Evolutionary conservation across 192 early-diverging fungal genomes (phyloP), one percentile per base, ranked within the genome.

Genomic region (Gamsiella multidivaricata): DNA sequence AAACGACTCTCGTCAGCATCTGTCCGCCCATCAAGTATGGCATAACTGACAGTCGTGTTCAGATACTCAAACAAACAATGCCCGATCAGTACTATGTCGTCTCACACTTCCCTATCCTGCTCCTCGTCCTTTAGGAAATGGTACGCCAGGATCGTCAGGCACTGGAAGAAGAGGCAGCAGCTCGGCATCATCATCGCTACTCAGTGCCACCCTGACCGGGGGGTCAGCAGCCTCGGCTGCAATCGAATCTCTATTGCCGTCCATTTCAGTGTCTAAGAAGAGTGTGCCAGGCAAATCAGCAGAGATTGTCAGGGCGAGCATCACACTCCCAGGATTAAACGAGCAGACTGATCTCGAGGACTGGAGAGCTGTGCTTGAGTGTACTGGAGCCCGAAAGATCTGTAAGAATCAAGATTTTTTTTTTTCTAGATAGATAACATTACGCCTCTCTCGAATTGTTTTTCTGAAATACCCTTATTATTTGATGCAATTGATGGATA

Each of bases 261-360:
- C 74, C 8, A 69, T 78, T 20, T 45, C 66, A 18, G 74, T 71
- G 20, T 55, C 79, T 14, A 80, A 73, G 52, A 71, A 69, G 39
- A 80, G 70, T 26, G 69, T 73, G 8, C 79, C 79, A 3, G 79
- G 79, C 26, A 80, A 80, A 52, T 80, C 79, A 1, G 79, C 79
- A 10, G 79, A 80, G 45, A 71, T 80, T 54, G 79, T 80, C 23
- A 41, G 79, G 37, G 69, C 79, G 17, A 80, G 64, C 46, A 72
- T 73, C 17, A 42, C 60, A 14, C 26, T 80, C 17, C 79, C 79
- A 4, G 79, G 79, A 58, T 23, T 73, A 42, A 72, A 80, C 45
- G 79, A 80, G 34, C 79, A 73, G 37, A 80, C 79, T 4, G 79
- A 80, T 62, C 63, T 80, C 37, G 79, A 80, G 22, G 79, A 80